phyloP scores from a whole-genome alignment of 2,329 filamentous ascomycete genomes.

The Aspergillus viridinutans region DNA sequence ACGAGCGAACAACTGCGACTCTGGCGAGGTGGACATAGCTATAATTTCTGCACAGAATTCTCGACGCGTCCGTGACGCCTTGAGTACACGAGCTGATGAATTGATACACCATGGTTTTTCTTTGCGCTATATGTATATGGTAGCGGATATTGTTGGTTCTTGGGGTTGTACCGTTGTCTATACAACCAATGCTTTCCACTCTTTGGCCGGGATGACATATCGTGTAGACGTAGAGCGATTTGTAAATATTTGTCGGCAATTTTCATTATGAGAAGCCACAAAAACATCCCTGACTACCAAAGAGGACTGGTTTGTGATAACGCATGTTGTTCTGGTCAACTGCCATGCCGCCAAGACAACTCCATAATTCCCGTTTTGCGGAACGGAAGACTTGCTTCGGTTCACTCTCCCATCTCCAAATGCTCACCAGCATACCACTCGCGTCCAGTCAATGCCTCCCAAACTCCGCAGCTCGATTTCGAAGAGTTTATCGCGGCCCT shows the following conservation, averaged over 20 bases:
- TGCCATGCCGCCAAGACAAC: constrained; percentile 12
- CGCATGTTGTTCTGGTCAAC: neutral
- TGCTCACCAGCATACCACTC: constrained; percentile 3
- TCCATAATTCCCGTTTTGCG: constrained; percentile 4
- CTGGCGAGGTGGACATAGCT: constrained; percentile 13
- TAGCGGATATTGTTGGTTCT: too few relatives aligned
- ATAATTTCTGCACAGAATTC: constrained; percentile 18
- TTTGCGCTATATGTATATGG: neutral
- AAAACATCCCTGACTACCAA: too few relatives aligned
- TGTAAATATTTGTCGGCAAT: too few relatives aligned
- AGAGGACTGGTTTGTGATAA: too few relatives aligned
- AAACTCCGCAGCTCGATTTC: constrained; percentile 35
- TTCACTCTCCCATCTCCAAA: constrained; percentile 5
- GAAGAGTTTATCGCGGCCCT: constrained; percentile 30
- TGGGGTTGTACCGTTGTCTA: too few relatives aligned
- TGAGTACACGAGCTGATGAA: constrained; percentile 25
- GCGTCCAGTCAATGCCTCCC: constrained; percentile 32
- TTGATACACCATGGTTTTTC: constrained; percentile 21
- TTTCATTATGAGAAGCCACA: too few relatives aligned
- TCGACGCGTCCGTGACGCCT: constrained; percentile 26
- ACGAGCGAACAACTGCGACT: constrained; percentile 15
- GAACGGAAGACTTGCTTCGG: constrained; percentile 4
- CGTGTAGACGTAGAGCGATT: too few relatives aligned
- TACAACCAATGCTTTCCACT: too few relatives aligned
- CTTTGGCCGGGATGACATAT: too few relatives aligned